phyloP scores from a whole-genome alignment of 148 eudicot genomes.

The Polygonum aviculare region DNA sequence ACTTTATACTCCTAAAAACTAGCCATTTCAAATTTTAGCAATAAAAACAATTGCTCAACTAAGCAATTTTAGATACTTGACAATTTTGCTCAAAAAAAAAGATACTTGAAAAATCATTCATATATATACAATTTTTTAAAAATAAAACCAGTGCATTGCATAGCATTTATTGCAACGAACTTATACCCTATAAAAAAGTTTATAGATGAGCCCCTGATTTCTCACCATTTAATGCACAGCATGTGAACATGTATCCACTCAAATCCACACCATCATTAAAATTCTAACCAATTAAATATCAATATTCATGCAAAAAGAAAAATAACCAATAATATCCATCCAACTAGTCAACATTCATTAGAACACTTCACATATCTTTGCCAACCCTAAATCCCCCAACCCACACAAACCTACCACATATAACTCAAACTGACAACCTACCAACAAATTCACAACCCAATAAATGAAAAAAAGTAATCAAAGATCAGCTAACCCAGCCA shows the following conservation, averaged over 20 bases:
- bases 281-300: not conserved
- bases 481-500: not conserved
- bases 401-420: not conserved
- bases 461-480: not conserved
- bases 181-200: not conserved
- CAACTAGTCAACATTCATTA: not conserved
- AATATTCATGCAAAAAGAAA: not conserved
- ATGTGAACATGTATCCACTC: not conserved
- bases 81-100: too few relatives aligned
- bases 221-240: not conserved
- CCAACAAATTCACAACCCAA: not conserved
- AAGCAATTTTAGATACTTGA: too few relatives aligned
- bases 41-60: too few relatives aligned
- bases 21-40: too few relatives aligned
- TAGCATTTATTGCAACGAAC: too few relatives aligned
- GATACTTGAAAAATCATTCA: too few relatives aligned
- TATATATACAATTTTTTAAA: too few relatives aligned
- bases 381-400: not conserved
- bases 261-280: not conserved
- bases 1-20: too few relatives aligned
- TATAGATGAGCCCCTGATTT: not conserved
- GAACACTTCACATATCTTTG: not conserved
- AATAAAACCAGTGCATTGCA: too few relatives aligned
- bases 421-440: slow-evolving; percentile 7
- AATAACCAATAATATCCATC: not conserved